phyloP scores from a whole-genome alignment of 371 early-diverging fungal genomes.

The Syncephalastrum monosporum region DNA sequence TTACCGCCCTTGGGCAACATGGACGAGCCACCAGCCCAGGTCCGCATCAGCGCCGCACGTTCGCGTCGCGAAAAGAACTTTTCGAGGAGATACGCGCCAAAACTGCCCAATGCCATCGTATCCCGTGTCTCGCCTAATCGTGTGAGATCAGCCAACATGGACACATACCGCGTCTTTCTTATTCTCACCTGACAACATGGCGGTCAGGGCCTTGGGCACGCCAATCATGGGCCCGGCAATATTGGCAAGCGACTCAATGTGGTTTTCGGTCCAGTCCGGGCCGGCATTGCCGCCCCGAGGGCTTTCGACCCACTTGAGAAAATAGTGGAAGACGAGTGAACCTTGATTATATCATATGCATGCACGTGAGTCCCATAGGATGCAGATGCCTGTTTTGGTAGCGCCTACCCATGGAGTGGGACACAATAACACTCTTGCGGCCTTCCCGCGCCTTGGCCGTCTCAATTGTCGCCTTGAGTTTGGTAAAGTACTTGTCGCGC shows the following conservation, averaged over 20 bases:
- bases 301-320: conserved; percentile 90
- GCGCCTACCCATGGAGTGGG: conserved; percentile 62
- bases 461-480: conserved; percentile 80
- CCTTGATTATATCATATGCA: conserved; percentile 49
- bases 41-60: conserved; percentile 74
- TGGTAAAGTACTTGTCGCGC: conserved; percentile 85
- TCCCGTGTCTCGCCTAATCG: conserved; percentile 78
- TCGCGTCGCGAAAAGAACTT: conserved; percentile 82
- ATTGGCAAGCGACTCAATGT: conserved; percentile 82
- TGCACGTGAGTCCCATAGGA: neutral
- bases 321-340: conserved; percentile 73
- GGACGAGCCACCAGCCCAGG: conserved; percentile 80
- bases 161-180: neutral
- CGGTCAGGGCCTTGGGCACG: conserved; percentile 81
- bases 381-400: neutral
- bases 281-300: conserved; percentile 77
- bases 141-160: neutral
- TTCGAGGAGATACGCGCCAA: conserved; percentile 81
- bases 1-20: conserved; percentile 91
- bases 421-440: conserved; percentile 65
- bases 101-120: conserved; percentile 79
- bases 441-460: conserved; percentile 42
- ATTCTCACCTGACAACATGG: conserved; percentile 61
- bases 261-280: conserved; percentile 74
- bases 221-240: conserved; percentile 92